Conservation (phyloP, 2,329 filamentous ascomycete genomes). For the Pyrenochaeta sp. region DNA sequence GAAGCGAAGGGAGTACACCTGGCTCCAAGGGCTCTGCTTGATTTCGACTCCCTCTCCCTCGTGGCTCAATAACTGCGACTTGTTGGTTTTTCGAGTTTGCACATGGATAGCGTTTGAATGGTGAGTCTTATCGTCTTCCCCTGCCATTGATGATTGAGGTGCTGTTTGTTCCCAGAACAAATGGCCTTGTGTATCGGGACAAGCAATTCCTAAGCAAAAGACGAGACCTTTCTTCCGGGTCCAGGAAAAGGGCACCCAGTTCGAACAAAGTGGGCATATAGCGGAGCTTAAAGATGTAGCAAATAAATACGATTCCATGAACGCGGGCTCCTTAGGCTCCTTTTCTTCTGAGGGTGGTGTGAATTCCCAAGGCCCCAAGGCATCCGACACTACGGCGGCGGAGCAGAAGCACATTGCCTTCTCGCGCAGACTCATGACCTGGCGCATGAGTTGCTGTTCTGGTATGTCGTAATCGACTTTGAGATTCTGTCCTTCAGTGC, state of each 20-base stretch:
- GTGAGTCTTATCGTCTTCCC: not conserved
- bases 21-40: not conserved
- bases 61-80: constrained; percentile 3
- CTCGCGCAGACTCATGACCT: constrained; percentile 2
- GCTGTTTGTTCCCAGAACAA: constrained; percentile 4
- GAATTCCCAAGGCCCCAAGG: constrained; percentile 6
- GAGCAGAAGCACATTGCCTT: constrained; percentile 7
- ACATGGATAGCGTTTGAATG: not conserved
- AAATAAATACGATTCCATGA: constrained; percentile 1
- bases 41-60: constrained; percentile 1
- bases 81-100: constrained; percentile 5
- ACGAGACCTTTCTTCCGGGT: constrained; percentile 3
- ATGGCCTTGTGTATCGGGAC: constrained; percentile 3
- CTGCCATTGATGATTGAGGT: not conserved
- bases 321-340: not conserved
- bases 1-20: constrained; percentile 3
- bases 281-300: constrained; percentile 1
- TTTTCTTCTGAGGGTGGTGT: not conserved
- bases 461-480: constrained; percentile 6
- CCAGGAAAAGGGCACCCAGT: constrained; percentile 9
- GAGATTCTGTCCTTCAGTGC: constrained; percentile 1
- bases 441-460: constrained; percentile 3
- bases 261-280: constrained; percentile 4
- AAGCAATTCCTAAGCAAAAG: constrained; percentile 6
- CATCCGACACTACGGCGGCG: constrained; percentile 3